Evolutionary conservation across 352 stramenopile genomes (phyloP).

Genomic region (Poterioochromonas sp.): DNA sequence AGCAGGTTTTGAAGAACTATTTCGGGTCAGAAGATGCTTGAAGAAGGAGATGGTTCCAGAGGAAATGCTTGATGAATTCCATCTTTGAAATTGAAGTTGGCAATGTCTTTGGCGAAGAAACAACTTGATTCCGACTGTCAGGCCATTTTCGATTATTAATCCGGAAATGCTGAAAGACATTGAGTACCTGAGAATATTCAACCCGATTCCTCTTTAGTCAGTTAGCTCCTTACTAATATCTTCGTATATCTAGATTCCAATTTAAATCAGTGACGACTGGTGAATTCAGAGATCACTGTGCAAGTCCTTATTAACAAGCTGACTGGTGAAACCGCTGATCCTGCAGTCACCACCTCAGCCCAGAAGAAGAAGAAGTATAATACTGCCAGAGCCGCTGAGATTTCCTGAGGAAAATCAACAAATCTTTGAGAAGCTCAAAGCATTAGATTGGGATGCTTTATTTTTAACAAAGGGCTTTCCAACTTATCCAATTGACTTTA

Average conservation of each 20-base stretch:
- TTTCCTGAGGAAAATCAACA: not conserved
- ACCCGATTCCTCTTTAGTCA: too few species aligned
- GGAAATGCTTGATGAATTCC: too few species aligned
- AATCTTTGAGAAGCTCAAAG: not conserved
- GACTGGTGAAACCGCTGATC: not conserved
- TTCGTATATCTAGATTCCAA: slow-evolving; percentile 56
- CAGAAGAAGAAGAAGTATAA: not conserved
- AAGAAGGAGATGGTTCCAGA: too few species aligned
- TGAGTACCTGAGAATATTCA: too few species aligned
- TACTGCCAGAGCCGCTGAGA: not conserved
- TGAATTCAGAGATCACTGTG: slow-evolving; percentile 62
- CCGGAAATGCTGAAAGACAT: too few species aligned
- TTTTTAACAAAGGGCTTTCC: not conserved
- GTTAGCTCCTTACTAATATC: too few species aligned
- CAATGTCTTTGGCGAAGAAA: too few species aligned
- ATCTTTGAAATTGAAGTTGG: too few species aligned
- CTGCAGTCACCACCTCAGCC: not conserved
- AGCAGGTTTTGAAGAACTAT: too few species aligned
- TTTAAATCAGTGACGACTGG: slow-evolving; percentile 70
- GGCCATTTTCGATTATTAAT: too few species aligned
- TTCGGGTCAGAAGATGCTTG: too few species aligned
- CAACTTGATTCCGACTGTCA: too few species aligned
- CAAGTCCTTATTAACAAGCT: not conserved
- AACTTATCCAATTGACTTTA: not conserved
- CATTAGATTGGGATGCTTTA: not conserved